Conservation (phyloP, 495 filamentous ascomycete species). For the Talaromyces ruber region DNA sequence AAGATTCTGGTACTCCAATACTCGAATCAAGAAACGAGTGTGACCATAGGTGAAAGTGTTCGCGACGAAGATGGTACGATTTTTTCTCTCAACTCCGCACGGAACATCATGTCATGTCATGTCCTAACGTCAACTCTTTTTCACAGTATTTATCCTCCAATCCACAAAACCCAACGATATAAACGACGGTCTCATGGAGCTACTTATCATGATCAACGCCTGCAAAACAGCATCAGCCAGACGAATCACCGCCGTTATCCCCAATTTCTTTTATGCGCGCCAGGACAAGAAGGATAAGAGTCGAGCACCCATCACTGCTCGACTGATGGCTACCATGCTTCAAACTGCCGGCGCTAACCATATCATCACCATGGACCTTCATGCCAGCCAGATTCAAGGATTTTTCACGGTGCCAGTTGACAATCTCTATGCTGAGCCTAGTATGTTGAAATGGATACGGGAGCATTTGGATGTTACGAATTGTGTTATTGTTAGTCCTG, state of each 20-base stretch:
- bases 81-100: slow-evolving; percentile 3
- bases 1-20: slow-evolving; percentile 93
- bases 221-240: slow-evolving; percentile 95
- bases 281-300: slow-evolving; percentile 99
- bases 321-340: slow-evolving; percentile 95
- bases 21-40: slow-evolving; percentile 95
- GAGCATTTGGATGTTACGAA: slow-evolving; percentile 77
- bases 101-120: too few relatives aligned
- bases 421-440: slow-evolving; percentile 94
- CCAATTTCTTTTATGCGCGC: slow-evolving; percentile 97
- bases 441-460: slow-evolving; percentile 81
- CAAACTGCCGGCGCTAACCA: slow-evolving; percentile 86
- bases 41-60: slow-evolving; percentile 94
- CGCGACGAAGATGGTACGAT: slow-evolving; percentile 83
- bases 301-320: slow-evolving; percentile 77
- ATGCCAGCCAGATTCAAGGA: slow-evolving; percentile 59
- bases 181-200: slow-evolving; percentile 98
- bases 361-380: slow-evolving; percentile 80
- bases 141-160: slow-evolving; percentile 85
- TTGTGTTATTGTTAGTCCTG: slow-evolving; percentile 91
- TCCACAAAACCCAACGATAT: slow-evolving; percentile 93
- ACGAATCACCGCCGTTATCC: slow-evolving; percentile 85
- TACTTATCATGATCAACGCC: slow-evolving; percentile 97
- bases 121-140: slow-evolving; percentile 9
- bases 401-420: slow-evolving; percentile 99